Evolutionary conservation across 176 grass and related monocot species (phyloP), one percentile per base, ranked within the genome.

Genomic region (Cenchrus americanus): DNA sequence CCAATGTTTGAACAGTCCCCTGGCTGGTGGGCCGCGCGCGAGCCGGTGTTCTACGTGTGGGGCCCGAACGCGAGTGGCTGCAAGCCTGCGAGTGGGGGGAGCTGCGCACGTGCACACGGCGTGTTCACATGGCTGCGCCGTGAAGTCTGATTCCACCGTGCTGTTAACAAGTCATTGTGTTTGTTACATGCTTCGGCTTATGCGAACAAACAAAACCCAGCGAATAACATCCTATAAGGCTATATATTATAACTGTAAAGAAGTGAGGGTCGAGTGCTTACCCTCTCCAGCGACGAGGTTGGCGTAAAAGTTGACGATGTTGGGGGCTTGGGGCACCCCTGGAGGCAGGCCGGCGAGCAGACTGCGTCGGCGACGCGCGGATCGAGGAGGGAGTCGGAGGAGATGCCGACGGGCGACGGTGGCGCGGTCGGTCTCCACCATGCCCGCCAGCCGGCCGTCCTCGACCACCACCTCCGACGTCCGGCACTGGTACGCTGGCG

Each of bases 261-360:
- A 37, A 37, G 69, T 71, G 44, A 26, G 1, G 21, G 23, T 14
- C 4, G 15, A 18, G 37, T 40, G 18, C 10, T 53, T 84, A 92
- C 93, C 93, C 87, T 95, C 93, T 32, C 82, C 93, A 5, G 85
- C 82, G 59, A 90, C 90, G 78, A 95, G 90, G 88, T 92, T 95
- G 88, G 86, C 84, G 86, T 86, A 92, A 80, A 95, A 90, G 75
- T 95, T 88, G 44, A 92, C 76, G 66, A 95, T 90, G 87, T 95
- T 95, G 65, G n/a, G n/a, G n/a, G n/a, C n/a, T n/a, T n/a, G n/a
- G 90, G 93, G 93, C 93, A 95, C 13, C 85, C 87, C 9, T 27
- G 71, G 62, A 71, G 73, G 82, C 93, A 95, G 2, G 78, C n/a
- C 7, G 79, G 44, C 0, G 90, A 90, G 93, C 93, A 95, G 75